These are phyloP conservation scores for Kodamaea derodonti DNA, from an alignment of 1,139 yeast genomes.

Conservation along the genomic window DNA sequence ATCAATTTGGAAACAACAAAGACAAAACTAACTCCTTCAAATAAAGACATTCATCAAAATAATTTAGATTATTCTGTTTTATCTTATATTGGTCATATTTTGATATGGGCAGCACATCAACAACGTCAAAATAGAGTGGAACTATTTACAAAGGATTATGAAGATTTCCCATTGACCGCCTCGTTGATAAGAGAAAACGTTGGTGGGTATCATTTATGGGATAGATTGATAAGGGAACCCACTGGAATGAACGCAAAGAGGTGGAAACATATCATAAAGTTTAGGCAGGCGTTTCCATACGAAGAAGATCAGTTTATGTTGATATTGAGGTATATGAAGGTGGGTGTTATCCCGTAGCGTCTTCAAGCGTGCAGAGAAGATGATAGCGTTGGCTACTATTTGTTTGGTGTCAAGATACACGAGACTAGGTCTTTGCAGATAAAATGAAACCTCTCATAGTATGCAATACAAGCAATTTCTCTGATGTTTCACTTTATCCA, in stretches of 20 bases:
- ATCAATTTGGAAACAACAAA: slow-evolving; percentile 33
- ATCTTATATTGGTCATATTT: slow-evolving; percentile 38
- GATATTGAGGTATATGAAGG: slow-evolving; percentile 35
- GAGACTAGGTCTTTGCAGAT: too few species aligned
- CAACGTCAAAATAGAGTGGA: slow-evolving; percentile 18
- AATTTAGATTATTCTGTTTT: slow-evolving; percentile 39
- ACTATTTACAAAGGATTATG: slow-evolving; percentile 18
- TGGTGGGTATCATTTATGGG: slow-evolving; percentile 48
- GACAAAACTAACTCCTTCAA: slow-evolving; percentile 36
- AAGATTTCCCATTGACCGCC: slow-evolving; percentile 16
- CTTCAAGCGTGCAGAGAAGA: too few species aligned
- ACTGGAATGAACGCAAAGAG: slow-evolving; percentile 39
- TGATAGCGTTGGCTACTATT: too few species aligned
- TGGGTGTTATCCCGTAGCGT: slow-evolving; percentile 10
- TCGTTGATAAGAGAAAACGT: slow-evolving; percentile 22
- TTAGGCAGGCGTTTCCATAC: slow-evolving; percentile 35
- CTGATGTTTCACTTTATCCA: too few species aligned
- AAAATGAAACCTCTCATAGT: too few species aligned
- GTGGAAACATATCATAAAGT: slow-evolving; percentile 45
- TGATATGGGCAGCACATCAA: slow-evolving; percentile 37
- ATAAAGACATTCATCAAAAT: slow-evolving; percentile 32
- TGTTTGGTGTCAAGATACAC: too few species aligned
- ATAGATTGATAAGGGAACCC: slow-evolving; percentile 32
- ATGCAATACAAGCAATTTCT: too few species aligned
- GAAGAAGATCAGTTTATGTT: slow-evolving; percentile 44